Evolutionary conservation across 805 yeast species (phyloP).

Genomic region (Starmerella sp.): DNA sequence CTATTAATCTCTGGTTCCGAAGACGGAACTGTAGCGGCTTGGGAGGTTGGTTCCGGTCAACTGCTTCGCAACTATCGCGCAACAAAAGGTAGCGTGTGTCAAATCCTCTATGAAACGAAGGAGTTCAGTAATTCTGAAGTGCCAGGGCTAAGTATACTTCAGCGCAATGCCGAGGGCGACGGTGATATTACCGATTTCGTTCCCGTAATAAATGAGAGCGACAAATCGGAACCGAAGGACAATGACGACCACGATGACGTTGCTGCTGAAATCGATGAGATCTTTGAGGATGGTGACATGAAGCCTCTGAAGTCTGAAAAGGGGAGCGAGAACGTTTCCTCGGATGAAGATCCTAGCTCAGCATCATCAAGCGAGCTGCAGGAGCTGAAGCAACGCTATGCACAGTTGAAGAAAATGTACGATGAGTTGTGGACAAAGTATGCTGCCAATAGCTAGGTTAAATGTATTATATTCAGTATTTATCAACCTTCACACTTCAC

Average conservation of each 20-base stretch:
- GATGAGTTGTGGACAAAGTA: constrained; percentile 24
- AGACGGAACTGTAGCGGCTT: constrained; percentile 52
- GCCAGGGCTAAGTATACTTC: constrained; percentile 23
- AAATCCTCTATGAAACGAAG: constrained; percentile 9
- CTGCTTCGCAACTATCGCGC: constrained; percentile 24
- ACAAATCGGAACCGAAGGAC: too few species aligned
- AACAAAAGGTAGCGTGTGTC: constrained; percentile 21
- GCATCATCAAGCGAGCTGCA: constrained; percentile 2
- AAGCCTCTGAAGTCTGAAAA: background rate
- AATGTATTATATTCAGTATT: background rate
- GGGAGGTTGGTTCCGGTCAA: constrained; percentile 43
- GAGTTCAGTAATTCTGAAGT: constrained; percentile 7
- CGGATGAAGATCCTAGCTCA: background rate
- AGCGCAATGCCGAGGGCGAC: constrained; percentile 20
- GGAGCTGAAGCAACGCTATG: constrained; percentile 14
- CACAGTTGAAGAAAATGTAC: constrained; percentile 23
- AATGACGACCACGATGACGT: background rate
- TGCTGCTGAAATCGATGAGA: background rate
- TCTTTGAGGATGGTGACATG: background rate
- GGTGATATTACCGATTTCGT: constrained; percentile 8
- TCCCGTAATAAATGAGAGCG: background rate
- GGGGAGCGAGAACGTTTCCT: background rate
- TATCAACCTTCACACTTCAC: background rate
- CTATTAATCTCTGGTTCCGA: constrained; percentile 60
- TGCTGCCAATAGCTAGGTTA: background rate